These are phyloP conservation scores for Ochromonas danica DNA, from an alignment of 108 stramenopile species.

Conservation along the genomic window DNA sequence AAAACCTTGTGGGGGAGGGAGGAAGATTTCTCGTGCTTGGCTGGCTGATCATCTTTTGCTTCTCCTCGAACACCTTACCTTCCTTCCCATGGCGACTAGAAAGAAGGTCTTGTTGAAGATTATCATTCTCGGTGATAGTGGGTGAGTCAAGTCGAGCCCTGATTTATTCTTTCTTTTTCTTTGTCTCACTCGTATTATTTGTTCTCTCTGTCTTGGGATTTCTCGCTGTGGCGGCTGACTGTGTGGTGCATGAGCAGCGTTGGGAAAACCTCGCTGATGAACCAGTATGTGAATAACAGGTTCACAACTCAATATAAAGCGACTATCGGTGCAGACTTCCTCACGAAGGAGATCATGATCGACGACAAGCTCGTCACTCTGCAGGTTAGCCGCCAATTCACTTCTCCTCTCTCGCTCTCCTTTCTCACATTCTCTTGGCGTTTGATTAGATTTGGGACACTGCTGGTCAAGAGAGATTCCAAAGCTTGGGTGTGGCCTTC, in stretches of 20 bases:
- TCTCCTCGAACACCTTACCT: too few species aligned
- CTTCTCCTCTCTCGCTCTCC: too few species aligned
- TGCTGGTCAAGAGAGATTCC: constrained; percentile 93
- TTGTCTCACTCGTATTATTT: constrained; percentile 47
- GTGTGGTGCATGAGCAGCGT: constrained; percentile 60
- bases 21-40: too few species aligned
- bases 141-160: constrained; percentile 38
- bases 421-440: background rate
- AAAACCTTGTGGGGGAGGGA: too few species aligned
- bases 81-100: constrained; percentile 52
- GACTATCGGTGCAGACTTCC: constrained; percentile 96
- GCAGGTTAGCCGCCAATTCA: constrained; percentile 37
- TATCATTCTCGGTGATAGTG: constrained; percentile 86
- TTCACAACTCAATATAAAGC: constrained; percentile 95
- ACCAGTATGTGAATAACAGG: constrained; percentile 88
- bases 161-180: constrained; percentile 29
- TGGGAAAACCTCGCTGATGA: constrained; percentile 97
- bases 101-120: constrained; percentile 86
- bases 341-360: constrained; percentile 74
- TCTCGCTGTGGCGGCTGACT: background rate
- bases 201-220: background rate
- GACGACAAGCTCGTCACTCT: constrained; percentile 75
- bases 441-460: constrained; percentile 99
- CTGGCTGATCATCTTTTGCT: too few species aligned
- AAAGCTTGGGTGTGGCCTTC: constrained; percentile 89